Evolutionary conservation across 2,329 filamentous ascomycete species (phyloP).

Genomic region (Phialemoniopsis sp.): DNA sequence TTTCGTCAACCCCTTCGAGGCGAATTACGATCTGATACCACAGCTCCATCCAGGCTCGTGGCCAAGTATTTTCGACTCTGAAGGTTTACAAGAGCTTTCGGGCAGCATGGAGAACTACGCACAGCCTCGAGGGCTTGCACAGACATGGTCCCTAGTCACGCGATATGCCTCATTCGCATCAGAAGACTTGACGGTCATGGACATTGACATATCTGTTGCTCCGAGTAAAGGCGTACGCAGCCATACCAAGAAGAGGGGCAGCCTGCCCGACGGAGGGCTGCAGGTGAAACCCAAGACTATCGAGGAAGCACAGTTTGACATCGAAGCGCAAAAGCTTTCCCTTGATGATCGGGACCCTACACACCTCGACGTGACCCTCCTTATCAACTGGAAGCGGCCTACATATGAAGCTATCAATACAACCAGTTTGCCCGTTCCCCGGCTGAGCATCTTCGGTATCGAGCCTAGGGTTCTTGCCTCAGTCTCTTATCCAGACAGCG

Average conservation of each 20-base stretch:
- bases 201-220: slow-evolving; percentile 52
- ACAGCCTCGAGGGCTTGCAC: slow-evolving; percentile 59
- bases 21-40: slow-evolving; percentile 83
- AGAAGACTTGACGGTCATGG: slow-evolving; percentile 61
- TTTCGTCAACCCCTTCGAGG: slow-evolving; percentile 82
- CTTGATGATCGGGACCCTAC: slow-evolving; percentile 79
- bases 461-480: slow-evolving; percentile 81
- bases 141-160: slow-evolving; percentile 77
- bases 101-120: slow-evolving; percentile 6
- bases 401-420: slow-evolving; percentile 40
- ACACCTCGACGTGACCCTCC: slow-evolving; percentile 69
- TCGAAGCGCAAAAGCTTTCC: slow-evolving; percentile 70
- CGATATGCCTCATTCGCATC: slow-evolving; percentile 73
- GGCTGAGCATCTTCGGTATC: slow-evolving; percentile 73
- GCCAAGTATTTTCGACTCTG: slow-evolving; percentile 79
- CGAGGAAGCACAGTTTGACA: slow-evolving; percentile 66
- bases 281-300: slow-evolving; percentile 63
- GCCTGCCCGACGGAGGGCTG: slow-evolving; percentile 34
- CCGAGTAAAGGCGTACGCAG: slow-evolving; percentile 55
- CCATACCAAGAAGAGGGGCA: slow-evolving; percentile 32
- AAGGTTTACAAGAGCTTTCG: slow-evolving; percentile 35
- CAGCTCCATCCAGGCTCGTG: slow-evolving; percentile 73
- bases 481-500: slow-evolving; percentile 37
- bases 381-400: slow-evolving; percentile 72
- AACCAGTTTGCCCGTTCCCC: slow-evolving; percentile 71